These are phyloP conservation scores for Galeopsis tetrahit DNA, from an alignment of 257 asterid genomes.

Conservation along the genomic window DNA sequence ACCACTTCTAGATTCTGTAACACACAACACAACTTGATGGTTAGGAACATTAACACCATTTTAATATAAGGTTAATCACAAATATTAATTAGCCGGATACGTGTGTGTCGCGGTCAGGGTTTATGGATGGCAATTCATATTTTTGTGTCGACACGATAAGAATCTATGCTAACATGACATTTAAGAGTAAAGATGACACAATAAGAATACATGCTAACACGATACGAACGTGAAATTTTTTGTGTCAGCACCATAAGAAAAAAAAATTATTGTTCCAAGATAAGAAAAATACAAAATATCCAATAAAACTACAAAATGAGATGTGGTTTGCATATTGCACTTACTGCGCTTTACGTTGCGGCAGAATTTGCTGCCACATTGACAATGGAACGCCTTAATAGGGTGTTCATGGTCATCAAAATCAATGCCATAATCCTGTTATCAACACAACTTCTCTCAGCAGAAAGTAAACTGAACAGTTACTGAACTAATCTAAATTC, in stretches of 20 bases:
- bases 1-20: conserved; percentile 42
- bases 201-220: too few relatives aligned
- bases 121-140: too few relatives aligned
- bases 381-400: conserved; percentile 80
- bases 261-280: too few relatives aligned
- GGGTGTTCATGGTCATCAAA: conserved; percentile 93
- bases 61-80: neutral
- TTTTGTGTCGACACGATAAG: too few relatives aligned
- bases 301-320: neutral
- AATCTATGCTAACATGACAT: too few relatives aligned
- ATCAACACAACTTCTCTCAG: conserved; percentile 26
- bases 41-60: conserved; percentile 10
- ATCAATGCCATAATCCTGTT: conserved; percentile 96
- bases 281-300: too few relatives aligned
- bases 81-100: too few relatives aligned
- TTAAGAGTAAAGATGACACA: too few relatives aligned
- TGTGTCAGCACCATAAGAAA: too few relatives aligned
- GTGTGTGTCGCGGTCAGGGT: too few relatives aligned
- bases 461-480: neutral
- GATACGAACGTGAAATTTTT: too few relatives aligned
- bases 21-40: conserved; percentile 1
- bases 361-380: conserved; percentile 88
- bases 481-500: too few relatives aligned
- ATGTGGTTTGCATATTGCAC: conserved; percentile 32
- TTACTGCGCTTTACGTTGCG: conserved; percentile 84